These are phyloP conservation scores for Corylus avellana DNA, from an alignment of 306 rosid species.

Conservation along the genomic window DNA sequence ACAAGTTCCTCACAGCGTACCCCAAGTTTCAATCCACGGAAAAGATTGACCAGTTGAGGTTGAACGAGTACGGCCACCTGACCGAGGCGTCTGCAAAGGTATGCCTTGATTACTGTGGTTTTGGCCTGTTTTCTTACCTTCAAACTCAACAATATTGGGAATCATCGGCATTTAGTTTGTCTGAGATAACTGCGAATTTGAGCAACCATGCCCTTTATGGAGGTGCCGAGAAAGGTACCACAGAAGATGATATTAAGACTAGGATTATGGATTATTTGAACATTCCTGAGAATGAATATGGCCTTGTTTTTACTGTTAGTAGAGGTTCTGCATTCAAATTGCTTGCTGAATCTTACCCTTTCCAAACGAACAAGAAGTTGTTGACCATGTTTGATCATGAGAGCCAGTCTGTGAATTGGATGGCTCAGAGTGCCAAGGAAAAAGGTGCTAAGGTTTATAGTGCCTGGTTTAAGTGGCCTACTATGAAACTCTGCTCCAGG, in stretches of 20 bases:
- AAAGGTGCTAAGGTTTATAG: conserved; percentile 88
- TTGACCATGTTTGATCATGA: conserved; percentile 97
- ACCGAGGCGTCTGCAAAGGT: conserved; percentile 60
- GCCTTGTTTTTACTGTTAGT: conserved; percentile 93
- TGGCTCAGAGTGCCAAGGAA: conserved; percentile 87
- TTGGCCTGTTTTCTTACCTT: conserved; percentile 84
- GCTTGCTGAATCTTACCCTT: conserved; percentile 91
- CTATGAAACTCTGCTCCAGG: conserved; percentile 86
- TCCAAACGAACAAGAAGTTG: conserved; percentile 81
- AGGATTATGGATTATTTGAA: conserved; percentile 93
- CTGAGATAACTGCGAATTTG: conserved; percentile 94
- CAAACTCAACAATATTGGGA: conserved; percentile 95
- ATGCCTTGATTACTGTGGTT: conserved; percentile 98
- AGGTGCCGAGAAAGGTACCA: conserved; percentile 83
- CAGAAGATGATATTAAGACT: conserved; percentile 78
- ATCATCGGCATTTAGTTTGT: conserved; percentile 93
- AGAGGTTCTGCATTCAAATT: conserved; percentile 91
- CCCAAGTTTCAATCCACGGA: conserved; percentile 79
- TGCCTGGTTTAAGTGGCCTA: conserved; percentile 98
- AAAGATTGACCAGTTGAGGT: conserved; percentile 84
- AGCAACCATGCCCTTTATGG: conserved; percentile 94
- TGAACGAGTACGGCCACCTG: conserved; percentile 72
- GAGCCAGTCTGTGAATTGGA: conserved; percentile 94
- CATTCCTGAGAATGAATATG: conserved; percentile 93
- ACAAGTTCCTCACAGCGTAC: conserved; percentile 86